Conservation (phyloP, 2,329 filamentous ascomycete species). For the Aspergillus neotritici region DNA sequence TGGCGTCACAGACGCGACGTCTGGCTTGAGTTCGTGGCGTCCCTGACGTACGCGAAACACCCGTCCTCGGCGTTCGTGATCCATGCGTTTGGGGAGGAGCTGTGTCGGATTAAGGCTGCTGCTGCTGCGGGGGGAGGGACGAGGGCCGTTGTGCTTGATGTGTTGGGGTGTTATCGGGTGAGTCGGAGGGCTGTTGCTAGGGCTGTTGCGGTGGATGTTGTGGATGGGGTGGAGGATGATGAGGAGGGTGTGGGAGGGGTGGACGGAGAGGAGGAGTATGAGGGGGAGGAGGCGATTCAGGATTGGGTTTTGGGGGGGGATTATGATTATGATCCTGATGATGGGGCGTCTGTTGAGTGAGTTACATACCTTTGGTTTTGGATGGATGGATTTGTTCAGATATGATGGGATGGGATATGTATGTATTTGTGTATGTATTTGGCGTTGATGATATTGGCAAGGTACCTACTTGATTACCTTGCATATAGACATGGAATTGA, state of each 20-base stretch:
- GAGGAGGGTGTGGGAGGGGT: slow-evolving; percentile 10
- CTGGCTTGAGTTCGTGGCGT: slow-evolving; percentile 35
- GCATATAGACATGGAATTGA: no score
- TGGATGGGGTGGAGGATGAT: slow-evolving; percentile 10
- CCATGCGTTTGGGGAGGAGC: slow-evolving; percentile 29
- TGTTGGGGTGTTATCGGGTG: slow-evolving; percentile 27
- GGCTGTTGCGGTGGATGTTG: slow-evolving; percentile 19
- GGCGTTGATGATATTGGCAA: no score
- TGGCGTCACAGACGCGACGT: slow-evolving; percentile 30
- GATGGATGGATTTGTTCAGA: background rate
- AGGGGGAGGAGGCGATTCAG: slow-evolving; percentile 28
- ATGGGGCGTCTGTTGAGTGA: slow-evolving; percentile 23
- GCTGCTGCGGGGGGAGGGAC: slow-evolving; percentile 13
- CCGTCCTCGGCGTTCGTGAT: slow-evolving; percentile 21
- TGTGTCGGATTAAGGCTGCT: slow-evolving; percentile 30
- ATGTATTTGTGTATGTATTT: no score
- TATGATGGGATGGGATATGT: background rate
- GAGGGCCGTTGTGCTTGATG: slow-evolving; percentile 21
- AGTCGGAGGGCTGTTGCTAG: slow-evolving; percentile 27
- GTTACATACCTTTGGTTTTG: slow-evolving; percentile 4
- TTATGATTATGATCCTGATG: slow-evolving; percentile 19
- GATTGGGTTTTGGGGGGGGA: slow-evolving; percentile 16
- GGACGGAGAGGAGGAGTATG: slow-evolving; percentile 20
- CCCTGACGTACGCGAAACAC: slow-evolving; percentile 28
- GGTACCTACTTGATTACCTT: no score